phyloP scores from a whole-genome alignment of 2,329 filamentous ascomycete genomes.

The Massarina eburnea region DNA sequence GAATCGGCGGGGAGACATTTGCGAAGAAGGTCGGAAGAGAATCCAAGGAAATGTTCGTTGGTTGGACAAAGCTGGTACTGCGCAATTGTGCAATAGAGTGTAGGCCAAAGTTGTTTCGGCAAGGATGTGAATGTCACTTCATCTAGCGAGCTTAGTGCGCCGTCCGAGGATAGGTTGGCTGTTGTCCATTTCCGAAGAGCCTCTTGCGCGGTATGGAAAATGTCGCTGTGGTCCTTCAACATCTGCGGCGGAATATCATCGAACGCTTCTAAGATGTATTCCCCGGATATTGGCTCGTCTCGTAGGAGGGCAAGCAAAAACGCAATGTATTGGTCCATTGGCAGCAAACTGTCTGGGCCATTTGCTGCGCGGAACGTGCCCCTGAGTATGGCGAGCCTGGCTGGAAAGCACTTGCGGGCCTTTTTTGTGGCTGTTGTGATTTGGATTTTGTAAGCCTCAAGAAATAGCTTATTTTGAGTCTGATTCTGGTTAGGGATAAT shows the following conservation, averaged over 20 bases:
- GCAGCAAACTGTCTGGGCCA: conserved; percentile 22
- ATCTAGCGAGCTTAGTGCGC: not conserved
- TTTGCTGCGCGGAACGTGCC: conserved; percentile 24
- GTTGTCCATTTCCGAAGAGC: conserved; percentile 26
- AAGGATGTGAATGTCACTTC: not conserved
- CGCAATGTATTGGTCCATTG: conserved; percentile 23
- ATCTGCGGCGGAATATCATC: conserved; percentile 23
- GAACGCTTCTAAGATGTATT: conserved; percentile 30
- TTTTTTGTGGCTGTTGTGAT: conserved; percentile 22
- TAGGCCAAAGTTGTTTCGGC: conserved; percentile 6
- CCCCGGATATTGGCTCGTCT: conserved; percentile 10
- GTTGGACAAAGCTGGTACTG: conserved; percentile 27
- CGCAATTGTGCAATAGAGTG: conserved; percentile 20
- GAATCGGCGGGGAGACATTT: conserved; percentile 13
- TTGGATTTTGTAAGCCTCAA: conserved; percentile 28
- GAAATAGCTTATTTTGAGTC: conserved; percentile 33
- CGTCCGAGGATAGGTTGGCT: not conserved
- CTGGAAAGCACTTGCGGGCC: conserved; percentile 20
- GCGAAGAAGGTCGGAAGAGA: conserved; percentile 24
- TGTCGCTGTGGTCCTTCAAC: conserved; percentile 16
- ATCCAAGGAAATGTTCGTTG: conserved; percentile 20
- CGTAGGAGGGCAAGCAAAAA: conserved; percentile 23
- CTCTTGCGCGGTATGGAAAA: conserved; percentile 16
- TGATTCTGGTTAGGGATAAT: conserved; percentile 38
- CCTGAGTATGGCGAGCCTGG: conserved; percentile 27